A percentile compares a stretch with the other conserved stretches of the same genome.
These are phyloP conservation scores for Albifimbria verrucaria DNA, from an alignment of 2,329 filamentous ascomycete genomes.

Conservation along the genomic window DNA sequence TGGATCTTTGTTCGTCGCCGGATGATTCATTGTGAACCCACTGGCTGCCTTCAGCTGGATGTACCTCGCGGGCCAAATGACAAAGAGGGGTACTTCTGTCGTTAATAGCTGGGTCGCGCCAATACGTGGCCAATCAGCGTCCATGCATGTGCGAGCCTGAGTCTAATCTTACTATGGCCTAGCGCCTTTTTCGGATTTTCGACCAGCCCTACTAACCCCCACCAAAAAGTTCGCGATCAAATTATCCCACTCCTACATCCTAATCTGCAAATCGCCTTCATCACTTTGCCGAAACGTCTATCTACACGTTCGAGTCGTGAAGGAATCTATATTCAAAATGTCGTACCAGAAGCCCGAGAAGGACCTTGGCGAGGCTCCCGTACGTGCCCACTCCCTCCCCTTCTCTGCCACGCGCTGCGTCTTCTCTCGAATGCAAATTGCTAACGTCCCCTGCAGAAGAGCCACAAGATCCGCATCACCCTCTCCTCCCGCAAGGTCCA, in stretches of 20 bases:
- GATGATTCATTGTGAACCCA: constrained; percentile 34
- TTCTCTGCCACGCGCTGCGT: neutral
- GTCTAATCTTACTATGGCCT: constrained; percentile 3
- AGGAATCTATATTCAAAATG: constrained; percentile 62
- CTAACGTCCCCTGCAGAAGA: constrained; percentile 60
- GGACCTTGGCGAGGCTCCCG: constrained; percentile 84
- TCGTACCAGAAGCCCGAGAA: constrained; percentile 96
- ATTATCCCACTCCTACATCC: neutral
- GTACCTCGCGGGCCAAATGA: neutral
- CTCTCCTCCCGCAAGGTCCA: constrained; percentile 92
- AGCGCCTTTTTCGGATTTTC: constrained; percentile 7
- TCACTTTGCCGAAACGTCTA: constrained; percentile 74
- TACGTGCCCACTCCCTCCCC: constrained; percentile 41
- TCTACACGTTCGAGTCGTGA: constrained; percentile 75
- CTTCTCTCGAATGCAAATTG: constrained; percentile 1
- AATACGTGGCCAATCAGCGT: neutral
- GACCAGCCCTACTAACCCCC: constrained; percentile 14
- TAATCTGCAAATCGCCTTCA: constrained; percentile 47
- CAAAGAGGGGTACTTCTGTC: neutral
- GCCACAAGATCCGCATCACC: constrained; percentile 98
- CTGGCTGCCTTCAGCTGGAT: neutral
- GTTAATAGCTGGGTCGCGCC: neutral
- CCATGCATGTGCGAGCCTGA: neutral
- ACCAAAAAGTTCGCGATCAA: constrained; percentile 17
- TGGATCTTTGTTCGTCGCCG: constrained; percentile 25